These are phyloP conservation scores for Leishmania turanica DNA, from an alignment of 208 protist genomes.

Conservation along the genomic window DNA sequence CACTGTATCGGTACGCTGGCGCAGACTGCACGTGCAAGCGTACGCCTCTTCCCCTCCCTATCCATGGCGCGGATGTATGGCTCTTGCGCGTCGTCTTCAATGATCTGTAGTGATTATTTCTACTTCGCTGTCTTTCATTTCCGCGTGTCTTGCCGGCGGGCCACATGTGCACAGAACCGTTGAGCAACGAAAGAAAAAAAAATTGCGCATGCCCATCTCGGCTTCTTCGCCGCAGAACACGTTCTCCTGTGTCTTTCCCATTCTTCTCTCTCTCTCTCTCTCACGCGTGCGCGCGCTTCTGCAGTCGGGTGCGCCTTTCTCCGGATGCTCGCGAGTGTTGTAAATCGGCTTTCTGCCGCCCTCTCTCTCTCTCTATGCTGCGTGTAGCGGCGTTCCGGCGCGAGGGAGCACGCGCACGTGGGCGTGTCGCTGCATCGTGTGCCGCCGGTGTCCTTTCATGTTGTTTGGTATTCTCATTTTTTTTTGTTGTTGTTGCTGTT, in stretches of 20 bases:
- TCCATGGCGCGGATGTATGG: neutral
- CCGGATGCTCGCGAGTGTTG: neutral
- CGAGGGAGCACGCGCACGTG: neutral
- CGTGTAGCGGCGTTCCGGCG: too few relatives aligned
- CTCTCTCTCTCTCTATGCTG: neutral
- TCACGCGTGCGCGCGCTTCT: too few relatives aligned
- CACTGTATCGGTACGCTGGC: neutral
- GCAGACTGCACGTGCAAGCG: neutral
- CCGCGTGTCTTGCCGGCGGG: neutral
- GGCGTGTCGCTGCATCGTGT: neutral
- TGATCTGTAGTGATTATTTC: neutral
- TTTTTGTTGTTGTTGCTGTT: neutral
- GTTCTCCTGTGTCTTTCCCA: neutral
- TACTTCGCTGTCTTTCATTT: neutral
- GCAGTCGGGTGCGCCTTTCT: neutral
- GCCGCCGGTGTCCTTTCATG: neutral
- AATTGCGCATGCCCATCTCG: too few relatives aligned
- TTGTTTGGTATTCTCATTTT: neutral
- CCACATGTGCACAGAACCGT: too few relatives aligned
- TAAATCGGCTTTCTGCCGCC: neutral
- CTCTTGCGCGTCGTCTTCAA: neutral
- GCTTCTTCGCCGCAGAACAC: too few relatives aligned
- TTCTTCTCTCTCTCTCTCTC: neutral
- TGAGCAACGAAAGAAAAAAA: too few relatives aligned
- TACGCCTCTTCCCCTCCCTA: neutral